Evolutionary conservation across 2,329 filamentous ascomycete genomes (phyloP).

Genomic region (Talaromyces rugulosus): DNA sequence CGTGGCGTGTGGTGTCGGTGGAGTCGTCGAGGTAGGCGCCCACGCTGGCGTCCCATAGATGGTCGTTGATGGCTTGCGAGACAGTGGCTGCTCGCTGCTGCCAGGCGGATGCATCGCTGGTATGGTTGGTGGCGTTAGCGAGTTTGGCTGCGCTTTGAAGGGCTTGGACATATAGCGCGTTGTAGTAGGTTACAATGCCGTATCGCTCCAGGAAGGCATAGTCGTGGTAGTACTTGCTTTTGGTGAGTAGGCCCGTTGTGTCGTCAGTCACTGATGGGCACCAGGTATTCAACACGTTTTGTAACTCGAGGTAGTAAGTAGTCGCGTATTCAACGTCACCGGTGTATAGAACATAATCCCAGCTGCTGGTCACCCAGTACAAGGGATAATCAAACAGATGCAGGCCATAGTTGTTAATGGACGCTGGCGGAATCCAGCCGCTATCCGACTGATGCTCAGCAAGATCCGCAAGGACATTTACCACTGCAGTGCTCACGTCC

Average conservation of each 20-base stretch:
- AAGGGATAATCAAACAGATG: slow-evolving; percentile 51
- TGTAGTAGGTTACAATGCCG: slow-evolving; percentile 52
- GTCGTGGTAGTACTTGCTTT: slow-evolving; percentile 46
- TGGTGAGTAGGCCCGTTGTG: slow-evolving; percentile 39
- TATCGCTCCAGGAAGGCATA: slow-evolving; percentile 49
- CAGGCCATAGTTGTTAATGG: slow-evolving; percentile 48
- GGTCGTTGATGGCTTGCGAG: slow-evolving; percentile 4
- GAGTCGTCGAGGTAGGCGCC: slow-evolving; percentile 14
- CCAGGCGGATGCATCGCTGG: slow-evolving; percentile 11
- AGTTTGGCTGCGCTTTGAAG: slow-evolving; percentile 13
- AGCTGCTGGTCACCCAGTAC: slow-evolving; percentile 50
- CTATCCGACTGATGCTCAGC: slow-evolving; percentile 47
- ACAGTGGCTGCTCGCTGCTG: slow-evolving; percentile 8
- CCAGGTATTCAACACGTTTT: slow-evolving; percentile 43
- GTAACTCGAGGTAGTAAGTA: slow-evolving; percentile 40
- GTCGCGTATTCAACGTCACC: slow-evolving; percentile 42
- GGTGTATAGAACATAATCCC: slow-evolving; percentile 49
- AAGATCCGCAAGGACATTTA: slow-evolving; percentile 49
- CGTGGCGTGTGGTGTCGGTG: slow-evolving; percentile 13
- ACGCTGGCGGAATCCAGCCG: slow-evolving; percentile 53
- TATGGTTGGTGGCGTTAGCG: slow-evolving; percentile 12
- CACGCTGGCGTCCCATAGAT: slow-evolving; percentile 13
- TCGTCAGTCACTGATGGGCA: slow-evolving; percentile 42
- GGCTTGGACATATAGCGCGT: slow-evolving; percentile 16
- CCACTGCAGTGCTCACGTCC: slow-evolving; percentile 31